Base-by-base conservation (phyloP, 352 stramenopile species). In the Globisporangium perplexum region DNA sequence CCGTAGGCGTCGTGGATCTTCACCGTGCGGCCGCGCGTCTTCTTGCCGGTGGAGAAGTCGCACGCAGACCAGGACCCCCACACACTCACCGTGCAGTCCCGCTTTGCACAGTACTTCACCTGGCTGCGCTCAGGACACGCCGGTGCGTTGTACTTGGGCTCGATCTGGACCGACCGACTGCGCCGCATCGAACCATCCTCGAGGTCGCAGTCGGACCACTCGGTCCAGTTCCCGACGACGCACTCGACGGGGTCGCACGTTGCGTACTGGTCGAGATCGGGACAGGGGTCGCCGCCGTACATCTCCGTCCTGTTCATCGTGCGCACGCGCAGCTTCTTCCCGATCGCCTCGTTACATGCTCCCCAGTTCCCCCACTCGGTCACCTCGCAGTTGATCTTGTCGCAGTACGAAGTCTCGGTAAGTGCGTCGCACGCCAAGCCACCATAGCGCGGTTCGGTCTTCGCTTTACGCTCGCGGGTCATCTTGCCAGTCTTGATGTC, bases 61-160 rank as follows among this genome's bases (percentile, higher is more conserved):
- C 80, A 85, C 7, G 63, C 63, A 6, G 71, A 83, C 76, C 77
- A 90, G 24, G 24, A 52, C 3, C 57, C 64, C 73, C 73, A 91
- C 3, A 59, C 23, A 10, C 64, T 64, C 35, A 91, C 68, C 1
- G 58, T 67, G 45, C 80, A 91, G 35, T 82, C 47, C 36, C 83
- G 62, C 10, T 63, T 67, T 2, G 43, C 26, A 36, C 80, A 90
- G 5, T 60, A 72, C 2, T 52, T 50, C 0, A 59, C 62, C 17
- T 86, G 62, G 1, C 55, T 65, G 0, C 88, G 49, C 0, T 39
- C 51, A 0, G 75, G 73, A 53, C 80, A 90, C 1, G 47, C 63
- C 0, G 50, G 53, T 5, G 65, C 77, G 7, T 62, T 67, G 54
- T 86, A 73, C 5, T 53, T 47, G 0, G 75, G 46, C 1, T 51